Conservation (phyloP, 352 stramenopile species). For the Phytopythium litorale region DNA sequence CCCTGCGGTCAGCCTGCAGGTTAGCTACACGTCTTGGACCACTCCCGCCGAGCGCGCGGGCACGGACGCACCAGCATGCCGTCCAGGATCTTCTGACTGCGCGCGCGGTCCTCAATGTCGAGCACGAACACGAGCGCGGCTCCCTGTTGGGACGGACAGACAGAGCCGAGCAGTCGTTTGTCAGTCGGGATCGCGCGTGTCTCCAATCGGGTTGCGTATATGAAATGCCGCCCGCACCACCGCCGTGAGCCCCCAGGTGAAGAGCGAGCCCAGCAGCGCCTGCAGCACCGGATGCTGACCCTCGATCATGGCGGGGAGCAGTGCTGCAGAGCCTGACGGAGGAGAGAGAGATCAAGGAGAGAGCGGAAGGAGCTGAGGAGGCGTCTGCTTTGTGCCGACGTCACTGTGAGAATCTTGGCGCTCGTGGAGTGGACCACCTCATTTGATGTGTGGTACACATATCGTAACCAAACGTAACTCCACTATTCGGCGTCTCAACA, state of each 20-base stretch:
- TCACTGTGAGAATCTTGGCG: too few relatives aligned
- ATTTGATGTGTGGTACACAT: too few relatives aligned
- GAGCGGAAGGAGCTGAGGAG: too few relatives aligned
- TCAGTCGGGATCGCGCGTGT: too few relatives aligned
- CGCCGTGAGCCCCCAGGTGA: conserved; percentile 84
- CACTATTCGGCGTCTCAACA: too few relatives aligned
- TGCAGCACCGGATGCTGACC: conserved; percentile 71
- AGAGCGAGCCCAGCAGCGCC: conserved; percentile 75
- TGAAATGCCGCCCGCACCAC: conserved; percentile 31
- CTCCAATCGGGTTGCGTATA: not conserved
- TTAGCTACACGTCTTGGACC: not conserved
- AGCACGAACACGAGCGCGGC: conserved; percentile 80
- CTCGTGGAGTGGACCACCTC: too few relatives aligned
- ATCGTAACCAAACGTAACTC: too few relatives aligned
- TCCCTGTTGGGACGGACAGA: conserved; percentile 23
- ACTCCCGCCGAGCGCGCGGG: not conserved
- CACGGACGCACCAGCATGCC: conserved; percentile 51
- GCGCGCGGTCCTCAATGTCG: conserved; percentile 68
- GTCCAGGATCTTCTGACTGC: conserved; percentile 81
- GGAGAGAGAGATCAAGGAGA: not conserved
- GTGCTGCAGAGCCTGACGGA: not conserved
- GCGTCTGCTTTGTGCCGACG: too few relatives aligned
- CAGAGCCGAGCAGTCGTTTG: not conserved
- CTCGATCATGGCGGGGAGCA: conserved; percentile 49
- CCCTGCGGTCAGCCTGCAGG: conserved; percentile 22